Conservation (phyloP, 345 rosid species). For the Pugionium dolabratum region DNA sequence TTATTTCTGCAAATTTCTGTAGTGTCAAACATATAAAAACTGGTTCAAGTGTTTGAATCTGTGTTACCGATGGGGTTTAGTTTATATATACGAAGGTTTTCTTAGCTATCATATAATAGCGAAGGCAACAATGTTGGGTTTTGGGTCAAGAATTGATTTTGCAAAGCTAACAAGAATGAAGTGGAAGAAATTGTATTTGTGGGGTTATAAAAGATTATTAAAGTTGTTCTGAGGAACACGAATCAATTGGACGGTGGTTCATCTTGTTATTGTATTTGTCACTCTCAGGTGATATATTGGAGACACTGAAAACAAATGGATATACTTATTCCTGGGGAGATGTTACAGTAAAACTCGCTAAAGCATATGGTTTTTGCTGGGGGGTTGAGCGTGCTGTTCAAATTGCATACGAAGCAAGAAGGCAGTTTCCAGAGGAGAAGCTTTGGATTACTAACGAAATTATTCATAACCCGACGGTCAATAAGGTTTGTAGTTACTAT, state of each 20-base stretch:
- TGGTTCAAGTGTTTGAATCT: neutral
- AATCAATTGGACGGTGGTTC: too few species aligned
- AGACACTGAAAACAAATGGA: conserved; percentile 82
- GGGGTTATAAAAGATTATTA: too few species aligned
- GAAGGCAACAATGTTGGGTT: too few species aligned
- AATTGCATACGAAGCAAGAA: conserved; percentile 96
- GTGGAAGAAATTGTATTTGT: too few species aligned
- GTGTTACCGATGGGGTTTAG: neutral
- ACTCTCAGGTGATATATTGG: conserved; percentile 68
- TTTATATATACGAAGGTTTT: too few species aligned
- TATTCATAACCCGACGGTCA: conserved; percentile 91
- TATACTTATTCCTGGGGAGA: conserved; percentile 75
- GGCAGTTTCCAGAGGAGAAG: conserved; percentile 72
- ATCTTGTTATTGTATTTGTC: conserved; percentile 10
- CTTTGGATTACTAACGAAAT: conserved; percentile 96
- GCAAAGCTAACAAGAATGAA: too few species aligned
- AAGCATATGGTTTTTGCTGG: conserved; percentile 89
- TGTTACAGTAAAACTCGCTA: conserved; percentile 81
- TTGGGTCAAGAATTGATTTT: too few species aligned
- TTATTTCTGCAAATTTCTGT: too few species aligned
- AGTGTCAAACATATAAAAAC: too few species aligned
- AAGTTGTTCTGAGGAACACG: too few species aligned
- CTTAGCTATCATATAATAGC: too few species aligned
- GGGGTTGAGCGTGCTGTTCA: conserved; percentile 97
- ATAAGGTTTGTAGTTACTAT: conserved; percentile 52